Evolutionary conservation across 176 grass and related monocot species (phyloP), one percentile per base, ranked within the genome.

Genomic region (Musa beccarii): DNA sequence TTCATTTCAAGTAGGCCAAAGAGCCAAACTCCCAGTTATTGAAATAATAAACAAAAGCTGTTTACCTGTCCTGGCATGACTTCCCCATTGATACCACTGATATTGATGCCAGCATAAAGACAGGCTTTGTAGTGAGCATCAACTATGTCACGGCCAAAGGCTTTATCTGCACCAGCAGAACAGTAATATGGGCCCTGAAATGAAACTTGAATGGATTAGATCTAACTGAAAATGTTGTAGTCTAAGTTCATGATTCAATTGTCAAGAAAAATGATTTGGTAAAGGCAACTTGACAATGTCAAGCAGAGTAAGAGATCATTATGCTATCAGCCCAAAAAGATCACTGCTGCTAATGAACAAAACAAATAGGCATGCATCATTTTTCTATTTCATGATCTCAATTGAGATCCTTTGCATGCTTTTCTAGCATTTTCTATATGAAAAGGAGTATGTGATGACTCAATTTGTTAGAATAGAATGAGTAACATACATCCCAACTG

Each of bases 51-150:
- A 53, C 24, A 74, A 66, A 11, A 52, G 50, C 9, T 53, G 12
- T 8, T 8, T 77, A 94, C 95, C 91, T 99, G 95, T 12, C 95
- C 91, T 28, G 95, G 95, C 95, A 99, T 99, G 69, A 99, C 95
- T 76, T 99, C 95, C 14, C 95, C 95, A 1, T 99, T 99, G 69
- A 99, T 99, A 67, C 90, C 95, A 71, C 95, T 99, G 69, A 99
- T 94, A 79, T 92, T 94, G 71, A 99, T 84, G 29, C 95, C 95
- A 7, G 95, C 91, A 65, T 89, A 94, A 9, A 99, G 26, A 74
- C 91, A 99, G 43, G 95, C 90, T 84, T 94, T 99, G 79, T 99
- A 99, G 81, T 99, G 95, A 17, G 95, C 59, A 22, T 99, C 91
- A 62, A 99, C 95, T 14, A 99, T 94, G 76, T 99, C 91, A 11